These are phyloP conservation scores for Citrus unshiu DNA, from an alignment of 345 rosid genomes.

Conservation along the genomic window DNA sequence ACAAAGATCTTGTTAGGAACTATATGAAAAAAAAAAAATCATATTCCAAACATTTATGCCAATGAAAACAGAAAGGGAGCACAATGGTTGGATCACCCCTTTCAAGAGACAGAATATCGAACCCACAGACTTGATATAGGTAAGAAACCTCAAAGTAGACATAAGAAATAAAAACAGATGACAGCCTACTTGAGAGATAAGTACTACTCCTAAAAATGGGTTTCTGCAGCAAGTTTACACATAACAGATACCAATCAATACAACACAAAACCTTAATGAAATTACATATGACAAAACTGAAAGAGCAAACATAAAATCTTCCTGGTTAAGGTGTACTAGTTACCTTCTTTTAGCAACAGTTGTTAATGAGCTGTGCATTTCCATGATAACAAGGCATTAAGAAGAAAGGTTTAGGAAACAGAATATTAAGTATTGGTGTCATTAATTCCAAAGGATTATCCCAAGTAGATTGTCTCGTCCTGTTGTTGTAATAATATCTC, in stretches of 20 bases:
- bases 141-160: not conserved
- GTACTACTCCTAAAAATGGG: not conserved
- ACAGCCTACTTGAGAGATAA: constrained; percentile 6
- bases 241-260: not conserved
- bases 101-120: not conserved
- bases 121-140: not conserved
- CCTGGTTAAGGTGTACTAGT: too few relatives aligned
- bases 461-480: constrained; percentile 78
- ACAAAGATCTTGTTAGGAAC: not conserved
- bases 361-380: not conserved
- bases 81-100: not conserved
- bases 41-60: not conserved
- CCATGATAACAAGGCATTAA: not conserved
- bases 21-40: not conserved
- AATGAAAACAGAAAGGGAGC: not conserved
- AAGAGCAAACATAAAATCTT: too few relatives aligned
- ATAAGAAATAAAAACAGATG: not conserved
- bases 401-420: constrained; percentile 7
- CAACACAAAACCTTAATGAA: too few relatives aligned
- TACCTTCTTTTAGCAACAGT: not conserved
- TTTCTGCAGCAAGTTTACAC: not conserved
- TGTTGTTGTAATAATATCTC: constrained; percentile 71
- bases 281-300: too few relatives aligned
- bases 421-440: constrained; percentile 41
- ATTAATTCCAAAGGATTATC: constrained; percentile 90